Percentiles rank a stretch among this genome's conserved stretches.
phyloP scores from a whole-genome alignment of 2,329 filamentous ascomycete species.

The Penicillium sp. region DNA sequence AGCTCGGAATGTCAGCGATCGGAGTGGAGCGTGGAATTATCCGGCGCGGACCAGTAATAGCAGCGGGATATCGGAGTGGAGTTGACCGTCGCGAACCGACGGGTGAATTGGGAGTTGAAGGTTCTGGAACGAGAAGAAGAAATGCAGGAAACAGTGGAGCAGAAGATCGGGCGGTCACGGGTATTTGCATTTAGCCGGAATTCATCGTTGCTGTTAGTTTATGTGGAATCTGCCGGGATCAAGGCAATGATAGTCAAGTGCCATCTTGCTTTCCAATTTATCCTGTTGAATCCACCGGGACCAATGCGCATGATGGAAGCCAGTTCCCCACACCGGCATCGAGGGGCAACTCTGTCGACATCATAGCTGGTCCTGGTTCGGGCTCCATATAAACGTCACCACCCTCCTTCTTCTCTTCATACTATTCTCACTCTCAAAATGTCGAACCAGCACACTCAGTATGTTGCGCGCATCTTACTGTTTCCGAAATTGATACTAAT shows the following conservation, averaged over 20 bases:
- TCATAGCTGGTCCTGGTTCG: no score
- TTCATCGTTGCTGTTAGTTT: not conserved
- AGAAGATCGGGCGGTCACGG: not conserved
- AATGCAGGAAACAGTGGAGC: not conserved
- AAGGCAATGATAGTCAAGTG: no score
- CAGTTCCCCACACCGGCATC: no score
- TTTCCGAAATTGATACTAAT: not conserved
- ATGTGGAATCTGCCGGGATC: no score
- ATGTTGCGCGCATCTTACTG: not conserved
- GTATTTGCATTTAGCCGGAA: slow-evolving; percentile 2
- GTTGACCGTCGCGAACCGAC: not conserved
- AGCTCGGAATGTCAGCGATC: slow-evolving; percentile 14
- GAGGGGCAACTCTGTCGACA: slow-evolving; percentile 7
- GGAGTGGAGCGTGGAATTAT: slow-evolving; percentile 14
- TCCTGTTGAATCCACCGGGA: no score
- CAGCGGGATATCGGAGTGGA: slow-evolving; percentile 2
- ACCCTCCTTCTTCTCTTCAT: not conserved
- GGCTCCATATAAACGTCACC: not conserved
- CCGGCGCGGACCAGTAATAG: slow-evolving; percentile 6
- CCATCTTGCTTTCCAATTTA: no score
- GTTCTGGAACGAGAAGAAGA: not conserved
- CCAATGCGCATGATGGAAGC: no score
- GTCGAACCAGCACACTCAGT: slow-evolving; percentile 23
- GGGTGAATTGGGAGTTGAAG: not conserved
- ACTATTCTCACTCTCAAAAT: slow-evolving; percentile 11